A percentile compares a stretch with the other conserved stretches of the same genome.
These are phyloP conservation scores for Leptosphaerulina australis DNA, from an alignment of 2,329 filamentous ascomycete species.

Conservation along the genomic window DNA sequence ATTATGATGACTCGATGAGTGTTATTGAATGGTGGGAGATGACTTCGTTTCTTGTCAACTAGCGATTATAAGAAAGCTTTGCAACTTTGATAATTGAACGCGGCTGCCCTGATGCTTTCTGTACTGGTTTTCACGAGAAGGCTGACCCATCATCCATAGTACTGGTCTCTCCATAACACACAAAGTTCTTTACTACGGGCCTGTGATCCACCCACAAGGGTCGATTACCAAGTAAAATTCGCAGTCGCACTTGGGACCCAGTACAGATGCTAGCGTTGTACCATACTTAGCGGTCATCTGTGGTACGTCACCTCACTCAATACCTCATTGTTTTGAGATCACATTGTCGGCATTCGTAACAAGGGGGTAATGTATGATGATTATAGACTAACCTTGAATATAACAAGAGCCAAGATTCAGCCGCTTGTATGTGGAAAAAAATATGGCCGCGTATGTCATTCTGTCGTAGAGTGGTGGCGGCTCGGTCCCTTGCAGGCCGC, in stretches of 20 bases:
- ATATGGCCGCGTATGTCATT: not conserved
- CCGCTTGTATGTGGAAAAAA: not conserved
- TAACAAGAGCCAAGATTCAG: not conserved
- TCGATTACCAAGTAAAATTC: not conserved
- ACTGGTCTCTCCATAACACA: not conserved
- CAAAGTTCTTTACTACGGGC: not conserved
- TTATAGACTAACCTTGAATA: not conserved
- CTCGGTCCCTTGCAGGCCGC: conserved; percentile 1
- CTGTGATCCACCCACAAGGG: not conserved
- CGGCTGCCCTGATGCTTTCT: not conserved
- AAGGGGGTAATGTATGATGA: not conserved
- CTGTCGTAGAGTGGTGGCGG: not conserved
- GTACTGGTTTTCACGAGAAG: not conserved
- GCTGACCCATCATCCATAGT: not conserved
- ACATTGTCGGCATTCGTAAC: not conserved
- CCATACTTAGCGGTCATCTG: not conserved
- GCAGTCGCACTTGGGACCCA: not conserved
- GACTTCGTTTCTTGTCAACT: not conserved
- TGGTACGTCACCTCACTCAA: conserved; percentile 1
- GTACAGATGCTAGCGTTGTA: not conserved
- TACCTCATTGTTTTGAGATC: not conserved
- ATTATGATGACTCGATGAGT: not conserved
- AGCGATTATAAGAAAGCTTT: not conserved
- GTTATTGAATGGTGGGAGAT: not conserved
- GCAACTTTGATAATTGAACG: not conserved